Base-by-base conservation (phyloP, 352 stramenopile genomes). In the Pythium dissimile region DNA sequence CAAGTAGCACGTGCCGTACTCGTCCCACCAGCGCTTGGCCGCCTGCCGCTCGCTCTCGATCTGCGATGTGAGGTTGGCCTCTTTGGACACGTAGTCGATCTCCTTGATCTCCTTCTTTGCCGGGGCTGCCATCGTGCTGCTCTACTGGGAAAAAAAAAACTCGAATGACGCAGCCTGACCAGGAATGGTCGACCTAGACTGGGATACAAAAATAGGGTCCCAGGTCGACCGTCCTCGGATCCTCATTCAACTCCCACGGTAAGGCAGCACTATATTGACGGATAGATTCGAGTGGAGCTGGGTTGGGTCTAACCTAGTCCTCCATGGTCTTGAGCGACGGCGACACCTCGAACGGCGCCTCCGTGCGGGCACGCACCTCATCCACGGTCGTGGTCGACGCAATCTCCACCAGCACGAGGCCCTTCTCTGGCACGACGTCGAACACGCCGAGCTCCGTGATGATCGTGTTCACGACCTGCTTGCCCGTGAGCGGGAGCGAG, bases 401-500 rank as follows among this genome's bases (percentile, higher is more conserved):
- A 24, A 94, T 91, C 73, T 98, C 94, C 8, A 95, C 72, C 6
- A 98, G 69, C 48, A 90, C 90, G 38, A 98, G 78, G 18, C 77
- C 77, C 37, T 80, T 74, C 21, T 54, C 67, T 1, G 69, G 73
- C 13, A 87, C 63, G 38, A 90, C 75, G 50, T 90, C 77, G 48
- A 93, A 93, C 15, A 90, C 81, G n/a, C 77, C 76, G 48, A 98
- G 75, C 52, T 98, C 94, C 23, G 93, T 98, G 66, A 96, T 96
- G 64, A 96, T 92, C 53, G 86, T 88, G 77, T 98, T 89, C 24
- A 98, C 93, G 51, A 98, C 95, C 35, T 76, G 78, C 64, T 97
- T 96, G 49, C 95, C 96, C 20, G 96, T 99, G 24, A 99, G 76
- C 44, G 96, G 96, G 13, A 99, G 73, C 52, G 79, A 89, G 71